A percentile compares a stretch with the other conserved stretches of the same genome.
Evolutionary conservation across 176 grass and related monocot genomes (phyloP).

Genomic region (Aechmea fasciata): DNA sequence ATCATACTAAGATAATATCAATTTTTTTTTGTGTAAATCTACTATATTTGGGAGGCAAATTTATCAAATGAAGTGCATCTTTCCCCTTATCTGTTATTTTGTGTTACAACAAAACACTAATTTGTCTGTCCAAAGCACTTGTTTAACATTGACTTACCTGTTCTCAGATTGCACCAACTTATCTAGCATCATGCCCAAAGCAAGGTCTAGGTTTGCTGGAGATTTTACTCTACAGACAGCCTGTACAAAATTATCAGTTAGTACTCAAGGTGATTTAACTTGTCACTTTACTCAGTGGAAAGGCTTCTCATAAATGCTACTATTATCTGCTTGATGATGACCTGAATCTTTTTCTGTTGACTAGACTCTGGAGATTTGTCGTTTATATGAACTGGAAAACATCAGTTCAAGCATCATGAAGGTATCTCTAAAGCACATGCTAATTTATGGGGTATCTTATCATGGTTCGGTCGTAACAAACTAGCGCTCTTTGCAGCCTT

Average conservation of each 20-base stretch:
- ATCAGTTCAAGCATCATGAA: slow-evolving; percentile 77
- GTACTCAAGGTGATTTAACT: slow-evolving; percentile 59
- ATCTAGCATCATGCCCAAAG: slow-evolving; percentile 79
- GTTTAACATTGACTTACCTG: slow-evolving; percentile 26
- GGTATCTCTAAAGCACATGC: slow-evolving; percentile 37
- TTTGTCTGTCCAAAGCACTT: not conserved
- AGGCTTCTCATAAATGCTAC: slow-evolving; percentile 6
- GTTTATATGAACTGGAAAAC: slow-evolving; percentile 69
- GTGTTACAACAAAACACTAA: not conserved
- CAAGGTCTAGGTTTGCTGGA: slow-evolving; percentile 83
- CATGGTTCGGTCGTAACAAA: not conserved
- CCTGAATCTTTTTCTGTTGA: slow-evolving; percentile 20
- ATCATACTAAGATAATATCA: not conserved
- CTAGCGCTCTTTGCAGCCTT: no score
- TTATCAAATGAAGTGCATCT: not conserved
- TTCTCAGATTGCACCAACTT: slow-evolving; percentile 86
- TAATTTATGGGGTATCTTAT: not conserved
- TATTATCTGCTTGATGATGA: slow-evolving; percentile 8
- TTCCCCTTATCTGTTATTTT: not conserved
- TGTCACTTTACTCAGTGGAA: slow-evolving; percentile 11
- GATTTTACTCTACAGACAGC: slow-evolving; percentile 84
- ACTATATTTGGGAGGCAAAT: not conserved
- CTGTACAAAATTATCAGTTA: slow-evolving; percentile 55
- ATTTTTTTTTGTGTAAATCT: not conserved
- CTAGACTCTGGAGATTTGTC: slow-evolving; percentile 91